A percentile compares a stretch with the other conserved stretches of the same genome.
Conservation (phyloP, 768 basidiomycete species). For the Paxillus rubicundulus region DNA sequence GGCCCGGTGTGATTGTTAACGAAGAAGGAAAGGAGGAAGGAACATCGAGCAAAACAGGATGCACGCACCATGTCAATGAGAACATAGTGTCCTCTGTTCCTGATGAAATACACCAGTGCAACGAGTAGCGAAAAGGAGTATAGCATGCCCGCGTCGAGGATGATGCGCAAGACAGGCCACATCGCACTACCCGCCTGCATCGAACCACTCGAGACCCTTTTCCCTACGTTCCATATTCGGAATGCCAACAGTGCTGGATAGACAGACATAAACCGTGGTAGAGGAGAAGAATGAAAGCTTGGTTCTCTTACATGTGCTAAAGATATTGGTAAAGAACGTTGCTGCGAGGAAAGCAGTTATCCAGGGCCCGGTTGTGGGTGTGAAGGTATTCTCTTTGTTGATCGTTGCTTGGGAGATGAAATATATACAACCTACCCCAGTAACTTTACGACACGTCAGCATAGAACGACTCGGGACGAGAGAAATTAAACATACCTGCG, state of each 20-base stretch:
- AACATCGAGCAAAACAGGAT: neutral
- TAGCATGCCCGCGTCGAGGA: constrained; percentile 24
- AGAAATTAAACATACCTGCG: neutral
- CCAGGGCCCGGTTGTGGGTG: constrained; percentile 3
- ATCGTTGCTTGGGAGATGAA: constrained; percentile 9
- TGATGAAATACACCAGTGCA: constrained; percentile 21
- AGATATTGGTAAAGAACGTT: constrained; percentile 21
- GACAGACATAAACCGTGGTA: neutral
- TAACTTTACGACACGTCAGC: constrained; percentile 3
- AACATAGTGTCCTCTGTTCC: constrained; percentile 19
- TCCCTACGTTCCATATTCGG: constrained; percentile 24
- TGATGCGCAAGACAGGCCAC: constrained; percentile 18
- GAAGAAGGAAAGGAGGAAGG: neutral
- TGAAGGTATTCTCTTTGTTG: constrained; percentile 14
- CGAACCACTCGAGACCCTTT: neutral
- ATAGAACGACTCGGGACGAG: neutral
- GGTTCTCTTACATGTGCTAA: constrained; percentile 12
- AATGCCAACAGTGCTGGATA: constrained; percentile 20
- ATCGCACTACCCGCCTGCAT: constrained; percentile 6
- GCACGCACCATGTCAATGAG: constrained; percentile 22
- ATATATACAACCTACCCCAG: constrained; percentile 16
- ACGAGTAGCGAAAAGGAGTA: constrained; percentile 22
- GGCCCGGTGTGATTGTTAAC: neutral
- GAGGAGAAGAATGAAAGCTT: neutral
- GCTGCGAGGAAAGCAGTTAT: neutral